Evolutionary conservation across 2,329 filamentous ascomycete genomes (phyloP), one percentile per base, ranked within the genome.

Genomic region (Tolypocladium endophyticum): DNA sequence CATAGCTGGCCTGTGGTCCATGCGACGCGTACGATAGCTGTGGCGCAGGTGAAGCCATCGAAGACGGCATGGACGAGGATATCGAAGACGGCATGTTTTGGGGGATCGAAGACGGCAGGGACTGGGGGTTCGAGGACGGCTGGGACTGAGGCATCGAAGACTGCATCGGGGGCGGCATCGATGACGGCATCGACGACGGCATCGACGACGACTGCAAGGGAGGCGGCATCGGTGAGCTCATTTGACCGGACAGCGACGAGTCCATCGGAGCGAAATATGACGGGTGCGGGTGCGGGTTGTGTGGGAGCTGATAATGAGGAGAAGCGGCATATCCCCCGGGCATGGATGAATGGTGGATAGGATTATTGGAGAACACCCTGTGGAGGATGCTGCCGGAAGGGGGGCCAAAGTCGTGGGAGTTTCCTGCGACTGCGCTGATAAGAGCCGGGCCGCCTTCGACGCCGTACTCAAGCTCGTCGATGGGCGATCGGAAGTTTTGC

Each of bases 401-500:
- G 16, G 54, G 25, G 39, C 35, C 25, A 54, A 64, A 65, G 1
- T 65, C 61, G 12, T 65, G 60, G 16, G 60, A 20, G 14, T 30
- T 59, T 30, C 59, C 50, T 12, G 60, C 30, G 28, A 68, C 54
- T 6, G 61, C 38, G 2, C 55, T 25, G 18, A 63, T 60, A 36
- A 67, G 55, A 28, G 59, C n/a, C 1, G 54, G 52, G 9, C 36
- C 30, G 18, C 60, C 58, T 7, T 67, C 62, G 20, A 63, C 52
- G 12, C 55, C 50, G 47, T 67, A 70, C 41, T 85, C 82, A 3
- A 80, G 69, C 55, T 88, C 85, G 58, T 88, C 84, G 38, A 88
- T 78, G 0, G 85, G 84, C 0, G 83, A 78, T 11, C 87, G 82
- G 72, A 89, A 90, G 71, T 84, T 88, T 66, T 87, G 84, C 57